Conservation (phyloP, 176 grass and related monocot genomes). For the Metroxylon sagu region DNA sequence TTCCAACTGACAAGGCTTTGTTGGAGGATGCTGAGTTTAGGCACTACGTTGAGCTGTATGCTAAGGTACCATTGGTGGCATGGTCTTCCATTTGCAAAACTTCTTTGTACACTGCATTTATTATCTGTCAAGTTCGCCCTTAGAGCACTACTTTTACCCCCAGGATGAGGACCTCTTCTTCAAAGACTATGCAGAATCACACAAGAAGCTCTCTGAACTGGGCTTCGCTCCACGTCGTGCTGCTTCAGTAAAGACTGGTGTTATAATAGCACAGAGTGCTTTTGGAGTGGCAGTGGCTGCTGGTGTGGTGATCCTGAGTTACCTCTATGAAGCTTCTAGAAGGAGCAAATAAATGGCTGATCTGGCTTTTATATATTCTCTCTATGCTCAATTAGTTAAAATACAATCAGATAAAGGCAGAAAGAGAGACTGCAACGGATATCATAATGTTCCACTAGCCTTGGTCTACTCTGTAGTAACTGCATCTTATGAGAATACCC, state of each 20-base stretch:
- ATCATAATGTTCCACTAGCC: too few relatives aligned
- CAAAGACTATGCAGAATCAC: conserved; percentile 85
- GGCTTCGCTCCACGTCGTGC: conserved; percentile 45
- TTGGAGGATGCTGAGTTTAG: conserved; percentile 79
- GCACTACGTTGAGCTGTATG: conserved; percentile 76
- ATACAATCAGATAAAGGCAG: too few relatives aligned
- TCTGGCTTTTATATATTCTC: too few relatives aligned
- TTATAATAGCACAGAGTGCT: conserved; percentile 50
- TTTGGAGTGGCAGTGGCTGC: conserved; percentile 73
- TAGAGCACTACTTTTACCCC: too few relatives aligned
- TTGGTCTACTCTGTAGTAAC: too few relatives aligned
- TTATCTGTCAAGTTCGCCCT: too few relatives aligned
- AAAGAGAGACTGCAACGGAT: too few relatives aligned
- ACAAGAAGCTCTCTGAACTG: conserved; percentile 91
- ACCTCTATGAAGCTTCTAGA: conserved; percentile 55
- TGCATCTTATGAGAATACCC: too few relatives aligned
- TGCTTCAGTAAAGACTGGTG: conserved; percentile 14
- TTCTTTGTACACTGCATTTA: too few relatives aligned
- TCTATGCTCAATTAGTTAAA: too few relatives aligned
- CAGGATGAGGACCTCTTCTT: conserved; percentile 83
- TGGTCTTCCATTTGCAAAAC: background rate
- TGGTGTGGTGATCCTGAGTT: conserved; percentile 55
- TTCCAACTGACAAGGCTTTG: conserved; percentile 73
- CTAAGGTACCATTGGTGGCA: conserved; percentile 37
- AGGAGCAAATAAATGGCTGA: conserved; percentile 2